Evolutionary conservation across 2,329 filamentous ascomycete genomes (phyloP), one percentile per base, ranked within the genome.

Genomic region (Penicillium frequentans): DNA sequence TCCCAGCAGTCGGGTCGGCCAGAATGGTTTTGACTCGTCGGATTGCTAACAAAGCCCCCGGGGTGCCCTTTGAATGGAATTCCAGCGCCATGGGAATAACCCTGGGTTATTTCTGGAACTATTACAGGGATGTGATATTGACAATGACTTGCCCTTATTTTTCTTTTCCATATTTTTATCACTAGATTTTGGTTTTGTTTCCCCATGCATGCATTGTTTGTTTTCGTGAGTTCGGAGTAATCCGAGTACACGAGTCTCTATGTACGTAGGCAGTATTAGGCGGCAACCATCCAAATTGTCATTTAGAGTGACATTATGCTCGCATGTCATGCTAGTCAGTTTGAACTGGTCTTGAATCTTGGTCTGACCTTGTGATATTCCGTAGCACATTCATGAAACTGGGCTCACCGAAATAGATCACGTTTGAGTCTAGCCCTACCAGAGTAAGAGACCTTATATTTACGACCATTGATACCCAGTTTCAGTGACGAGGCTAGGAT

Each of bases 1-100:
- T 67, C 63, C 64, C 49, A 54, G 42, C 56, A 55, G 51, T 57
- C 59, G 63, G 64, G 64, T 63, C 63, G 49, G 49, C 55, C 47
- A 35, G 39, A 55, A 51, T 52, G 52, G 37, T 52, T 64, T 48
- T 60, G 55, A 63, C 62, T 61, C 58, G 62, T 61, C 57, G 43
- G 35, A 52, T 59, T 61, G 23, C 23, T 26, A 64, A 64, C 52
- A 50, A 56, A 58, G 49, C 37, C 46, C 57, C 55, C 56, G 49
- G 44, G 44, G 58, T 56, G 56, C 61, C 59, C 39, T 54, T 23
- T 52, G 39, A 19, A 63, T 59, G 59, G 59, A 29, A 61, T 56
- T 56, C 63, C 59, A 57, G 50, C 39, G 52, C 59, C 48, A 57
- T 62, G 64, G 63, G 52, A 55, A 47, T 39, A 19, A 19, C n/a